Evolutionary conservation across 306 rosid genomes (phyloP), one percentile per base, ranked within the genome.

Genomic region (Cajanus cajan): DNA sequence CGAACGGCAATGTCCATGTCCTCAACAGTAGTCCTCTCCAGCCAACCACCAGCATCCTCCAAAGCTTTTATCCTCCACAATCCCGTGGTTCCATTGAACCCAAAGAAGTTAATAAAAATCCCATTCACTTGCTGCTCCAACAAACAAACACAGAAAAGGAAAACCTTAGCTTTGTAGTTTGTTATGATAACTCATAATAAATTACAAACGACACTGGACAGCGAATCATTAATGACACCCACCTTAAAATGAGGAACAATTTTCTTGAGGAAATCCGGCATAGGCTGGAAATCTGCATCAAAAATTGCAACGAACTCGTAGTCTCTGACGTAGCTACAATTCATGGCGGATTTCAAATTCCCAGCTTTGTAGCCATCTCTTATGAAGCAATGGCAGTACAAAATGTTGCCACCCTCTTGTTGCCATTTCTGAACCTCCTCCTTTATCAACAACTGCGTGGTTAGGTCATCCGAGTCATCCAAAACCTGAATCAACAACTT

Each of bases 331-430:
- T 94, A 94, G 77, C 94, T 87, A 84, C 98, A 94, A 80, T 81
- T 88, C 98, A 94, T 94, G 39, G 98, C 98, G 58, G 98, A 94
- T 84, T 94, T 94, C 74, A 94, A 86, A 75, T 92, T 92, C 14
- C 98, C 98, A 68, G 98, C 98, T 70, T 94, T 94, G 78, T 94
- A 94, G 6, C 98, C 98, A 19, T 89, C 94, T 83, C 98, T 89
- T 34, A 92, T 85, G 16, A 90, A 90, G 10, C 97, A 61, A 65
- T 94, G 98, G 64, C 98, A 76, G 57, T 94, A 94, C 24, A 94
- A 45, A 73, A 92, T 90, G 80, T 87, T 84, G 67, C 82, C 92
- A 59, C 98, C 94, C 43, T 89, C 93, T 44, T 84, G 86, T 82
- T 94, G 92, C 97, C 98, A 92, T 72, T 94, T 94, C 11, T 36